Conservation (phyloP, 345 rosid species). For the Melaleuca quinquenervia region DNA sequence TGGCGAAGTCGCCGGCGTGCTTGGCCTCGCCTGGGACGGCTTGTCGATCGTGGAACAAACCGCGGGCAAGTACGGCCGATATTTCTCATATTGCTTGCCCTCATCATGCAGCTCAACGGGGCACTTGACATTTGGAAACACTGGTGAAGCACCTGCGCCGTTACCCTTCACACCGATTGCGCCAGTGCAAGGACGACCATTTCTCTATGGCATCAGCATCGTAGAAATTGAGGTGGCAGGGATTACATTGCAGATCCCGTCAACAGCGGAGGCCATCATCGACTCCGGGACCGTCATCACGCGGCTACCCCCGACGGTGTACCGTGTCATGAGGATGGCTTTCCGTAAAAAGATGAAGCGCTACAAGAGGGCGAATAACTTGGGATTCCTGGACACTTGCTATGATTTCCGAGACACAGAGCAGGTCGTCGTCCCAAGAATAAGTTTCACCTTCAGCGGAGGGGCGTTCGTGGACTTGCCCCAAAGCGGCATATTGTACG, state of each 20-base stretch:
- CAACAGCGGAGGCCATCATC: conserved; percentile 12
- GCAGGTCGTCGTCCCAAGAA: conserved; percentile 71
- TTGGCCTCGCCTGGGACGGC: background rate
- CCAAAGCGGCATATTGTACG: background rate
- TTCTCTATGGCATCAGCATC: background rate
- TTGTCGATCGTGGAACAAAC: background rate
- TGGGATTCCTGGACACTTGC: conserved; percentile 72
- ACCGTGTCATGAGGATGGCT: conserved; percentile 48
- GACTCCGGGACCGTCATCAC: conserved; percentile 87
- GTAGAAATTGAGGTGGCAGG: background rate
- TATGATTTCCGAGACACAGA: conserved; percentile 56
- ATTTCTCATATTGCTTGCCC: background rate
- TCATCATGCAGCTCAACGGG: background rate
- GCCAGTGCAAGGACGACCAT: background rate
- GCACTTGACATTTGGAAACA: background rate
- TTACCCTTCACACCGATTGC: background rate
- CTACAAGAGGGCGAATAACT: conserved; percentile 40
- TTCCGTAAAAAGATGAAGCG: conserved; percentile 38
- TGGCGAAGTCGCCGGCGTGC: background rate
- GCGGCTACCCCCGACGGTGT: conserved; percentile 64
- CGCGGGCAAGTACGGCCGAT: background rate
- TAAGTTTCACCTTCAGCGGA: conserved; percentile 53
- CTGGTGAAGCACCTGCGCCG: background rate
- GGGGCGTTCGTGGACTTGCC: conserved; percentile 32
- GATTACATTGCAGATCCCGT: background rate